A percentile compares a stretch with the other conserved stretches of the same genome.
Evolutionary conservation across 495 filamentous ascomycete species (phyloP).

Genomic region (Aspergillus egyptiacus): DNA sequence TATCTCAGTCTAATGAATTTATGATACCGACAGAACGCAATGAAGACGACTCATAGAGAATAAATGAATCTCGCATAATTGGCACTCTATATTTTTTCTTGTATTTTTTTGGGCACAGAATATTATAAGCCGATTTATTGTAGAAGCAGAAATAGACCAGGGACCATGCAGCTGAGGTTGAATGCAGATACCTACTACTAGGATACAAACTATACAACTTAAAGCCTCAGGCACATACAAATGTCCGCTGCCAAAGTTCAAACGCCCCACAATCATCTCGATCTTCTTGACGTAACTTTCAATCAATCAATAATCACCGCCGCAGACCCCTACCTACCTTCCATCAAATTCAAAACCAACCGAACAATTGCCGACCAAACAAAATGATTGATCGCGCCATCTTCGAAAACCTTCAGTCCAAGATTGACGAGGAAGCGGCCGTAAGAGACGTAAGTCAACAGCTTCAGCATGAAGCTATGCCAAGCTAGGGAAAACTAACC

Average conservation of each 20-base stretch:
- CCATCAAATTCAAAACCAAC: neutral
- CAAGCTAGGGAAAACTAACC: neutral
- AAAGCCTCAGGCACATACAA: slow-evolving; percentile 1
- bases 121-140: neutral
- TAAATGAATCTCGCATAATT: no score
- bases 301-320: slow-evolving; percentile 11
- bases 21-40: neutral
- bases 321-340: slow-evolving; percentile 10
- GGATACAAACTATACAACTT: neutral
- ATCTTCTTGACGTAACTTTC: slow-evolving; percentile 18
- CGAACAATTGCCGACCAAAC: slow-evolving; percentile 5
- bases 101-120: no score
- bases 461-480: slow-evolving; percentile 14
- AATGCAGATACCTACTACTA: no score
- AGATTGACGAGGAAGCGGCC: slow-evolving; percentile 79
- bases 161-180: no score
- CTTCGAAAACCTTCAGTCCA: slow-evolving; percentile 80
- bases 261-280: slow-evolving; percentile 19
- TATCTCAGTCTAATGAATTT: slow-evolving; percentile 10
- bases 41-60: neutral
- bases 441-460: slow-evolving; percentile 61
- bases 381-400: slow-evolving; percentile 70
- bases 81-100: no score
- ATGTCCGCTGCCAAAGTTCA: neutral
- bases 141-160: no score